Evolutionary conservation across 352 stramenopile species (phyloP), one percentile per base, ranked within the genome.

Genomic region (Globisporangium parvum): DNA sequence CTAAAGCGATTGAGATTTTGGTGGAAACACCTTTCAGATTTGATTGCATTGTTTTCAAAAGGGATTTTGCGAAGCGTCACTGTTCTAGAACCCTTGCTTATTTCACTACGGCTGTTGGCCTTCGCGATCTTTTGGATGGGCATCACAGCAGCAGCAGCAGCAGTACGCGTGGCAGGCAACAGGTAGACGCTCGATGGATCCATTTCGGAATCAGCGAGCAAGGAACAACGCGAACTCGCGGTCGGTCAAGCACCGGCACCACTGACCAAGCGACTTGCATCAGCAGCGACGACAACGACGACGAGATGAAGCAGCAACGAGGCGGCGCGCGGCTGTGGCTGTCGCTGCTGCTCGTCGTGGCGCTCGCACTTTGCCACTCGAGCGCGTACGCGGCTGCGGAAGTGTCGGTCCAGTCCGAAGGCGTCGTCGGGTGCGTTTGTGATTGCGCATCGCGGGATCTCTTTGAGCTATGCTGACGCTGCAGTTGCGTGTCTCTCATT

Each of bases 321-420:
- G 37, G 59, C 40, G 37, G 59, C 40, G 28, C 59, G 20, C 59
- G 52, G 24, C 47, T 65, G 39, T 57, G 46, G 57, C 47, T 68
- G 53, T 50, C 75, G 47, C 48, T 77, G 54, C 62, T 80, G 48
- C 62, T 85, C 41, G 37, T 85, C 26, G 57, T 73, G 45, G 54
- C 54, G 23, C 57, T 76, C 18, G 66, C 67, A 31, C 46, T 85
- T 35, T 69, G 60, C 60, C 70, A 62, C 50, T 53, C 62, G 14
- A 50, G 41, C 26, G 55, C 71, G 17, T 60, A 57, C 23, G 45
- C 55, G n/a, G 58, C 35, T 21, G 70, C 70, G 5, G 70, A 76
- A 31, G 62, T 69, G 31, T 76, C 74, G 47, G 58, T 73, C 44
- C 62, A 66, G 54, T 59, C 59, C n/a, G 65, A 75, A 6, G 62